Evolutionary conservation across 768 basidiomycete genomes (phyloP).

Genomic region (Hydnomerulius pinastri): DNA sequence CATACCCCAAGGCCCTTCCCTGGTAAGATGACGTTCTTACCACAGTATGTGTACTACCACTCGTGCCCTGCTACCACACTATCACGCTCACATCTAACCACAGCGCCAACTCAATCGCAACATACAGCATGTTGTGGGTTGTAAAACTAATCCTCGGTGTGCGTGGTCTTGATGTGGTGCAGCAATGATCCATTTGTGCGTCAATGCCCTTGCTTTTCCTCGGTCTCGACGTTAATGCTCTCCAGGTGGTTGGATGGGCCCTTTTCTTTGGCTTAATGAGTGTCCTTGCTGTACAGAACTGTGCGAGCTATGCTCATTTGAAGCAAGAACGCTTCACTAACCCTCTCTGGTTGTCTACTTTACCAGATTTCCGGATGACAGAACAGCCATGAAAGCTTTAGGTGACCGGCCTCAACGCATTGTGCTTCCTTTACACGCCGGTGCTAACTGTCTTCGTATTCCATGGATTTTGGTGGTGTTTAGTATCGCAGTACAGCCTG

Average conservation of each 20-base stretch:
- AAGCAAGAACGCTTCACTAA: no score
- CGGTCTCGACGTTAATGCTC: neutral
- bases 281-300: constrained; percentile 15
- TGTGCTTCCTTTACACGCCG: accelerated
- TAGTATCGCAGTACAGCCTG: no score
- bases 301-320: constrained; percentile 3
- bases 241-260: constrained; percentile 16
- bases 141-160: no score
- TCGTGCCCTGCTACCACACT: no score
- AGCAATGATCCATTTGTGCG: constrained; percentile 17
- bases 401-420: no score
- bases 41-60: no score
- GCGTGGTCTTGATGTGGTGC: no score
- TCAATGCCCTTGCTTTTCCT: neutral
- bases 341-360: constrained; percentile 20
- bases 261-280: constrained; percentile 16
- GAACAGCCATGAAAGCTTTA: constrained; percentile 10
- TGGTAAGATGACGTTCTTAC: no score
- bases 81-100: no score
- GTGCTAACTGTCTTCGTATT: constrained; percentile 13
- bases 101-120: no score
- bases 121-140: no score
- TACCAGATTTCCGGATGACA: constrained; percentile 15
- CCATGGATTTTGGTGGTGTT: constrained; percentile 11
- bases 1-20: no score